phyloP scores from a whole-genome alignment of 768 basidiomycete species.

The Steccherinum ochraceum region DNA sequence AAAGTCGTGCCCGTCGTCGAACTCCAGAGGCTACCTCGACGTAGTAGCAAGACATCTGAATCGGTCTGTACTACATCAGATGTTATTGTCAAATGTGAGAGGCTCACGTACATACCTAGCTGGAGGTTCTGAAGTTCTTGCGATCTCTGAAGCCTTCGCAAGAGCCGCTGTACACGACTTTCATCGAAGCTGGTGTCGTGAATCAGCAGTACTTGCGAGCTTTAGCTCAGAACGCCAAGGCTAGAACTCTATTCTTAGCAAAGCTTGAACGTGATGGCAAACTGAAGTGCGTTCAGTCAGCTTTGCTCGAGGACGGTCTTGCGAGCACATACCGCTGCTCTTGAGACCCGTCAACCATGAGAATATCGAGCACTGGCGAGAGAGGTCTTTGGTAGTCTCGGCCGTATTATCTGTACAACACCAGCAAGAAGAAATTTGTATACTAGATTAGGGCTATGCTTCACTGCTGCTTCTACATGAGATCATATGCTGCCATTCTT shows the following conservation, averaged over 20 bases:
- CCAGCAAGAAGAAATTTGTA: too few relatives aligned
- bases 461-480: too few relatives aligned
- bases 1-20: background rate
- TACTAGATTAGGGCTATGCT: too few relatives aligned
- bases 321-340: background rate
- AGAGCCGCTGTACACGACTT: background rate
- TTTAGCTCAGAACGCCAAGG: background rate
- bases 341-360: background rate
- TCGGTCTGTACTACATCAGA: background rate
- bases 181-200: background rate
- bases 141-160: background rate
- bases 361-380: too few relatives aligned
- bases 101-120: background rate
- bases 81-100: background rate
- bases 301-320: background rate
- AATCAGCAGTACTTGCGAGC: background rate
- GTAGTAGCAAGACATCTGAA: background rate
- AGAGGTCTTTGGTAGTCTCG: too few relatives aligned
- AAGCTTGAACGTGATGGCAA: background rate
- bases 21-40: background rate
- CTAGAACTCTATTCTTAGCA: background rate
- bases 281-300: background rate
- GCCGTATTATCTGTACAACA: too few relatives aligned
- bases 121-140: background rate
- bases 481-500: too few relatives aligned